phyloP scores from a whole-genome alignment of 2,329 filamentous ascomycete species.

The Trichoderma koningiopsis region DNA sequence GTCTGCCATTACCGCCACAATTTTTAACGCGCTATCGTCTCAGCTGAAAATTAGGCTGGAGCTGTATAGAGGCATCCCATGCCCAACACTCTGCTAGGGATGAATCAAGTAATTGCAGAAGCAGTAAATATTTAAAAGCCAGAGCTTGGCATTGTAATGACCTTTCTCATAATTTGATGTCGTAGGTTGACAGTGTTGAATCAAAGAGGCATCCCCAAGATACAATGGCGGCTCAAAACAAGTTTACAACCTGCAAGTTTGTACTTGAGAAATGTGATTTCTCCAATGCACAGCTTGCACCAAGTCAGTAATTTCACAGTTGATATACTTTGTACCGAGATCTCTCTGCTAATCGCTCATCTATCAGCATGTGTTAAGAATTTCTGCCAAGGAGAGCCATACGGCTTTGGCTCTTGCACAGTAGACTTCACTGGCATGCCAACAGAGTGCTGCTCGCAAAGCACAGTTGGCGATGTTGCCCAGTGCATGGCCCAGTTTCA shows the following conservation, averaged over 20 bases:
- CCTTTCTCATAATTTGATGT: not conserved
- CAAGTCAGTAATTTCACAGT: not conserved
- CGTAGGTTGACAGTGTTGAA: not conserved
- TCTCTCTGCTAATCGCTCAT: not conserved
- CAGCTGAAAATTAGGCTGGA: constrained; percentile 8
- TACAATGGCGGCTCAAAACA: constrained; percentile 11
- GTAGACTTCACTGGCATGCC: constrained; percentile 14
- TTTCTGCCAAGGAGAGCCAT: constrained; percentile 18
- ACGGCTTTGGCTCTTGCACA: constrained; percentile 22
- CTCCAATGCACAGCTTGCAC: constrained; percentile 7
- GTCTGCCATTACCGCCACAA: constrained; percentile 5
- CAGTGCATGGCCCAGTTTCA: constrained; percentile 21
- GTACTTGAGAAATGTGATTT: constrained; percentile 11
- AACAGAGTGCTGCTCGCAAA: constrained; percentile 13
- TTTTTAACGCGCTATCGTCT: constrained; percentile 3
- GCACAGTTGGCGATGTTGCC: constrained; percentile 12
- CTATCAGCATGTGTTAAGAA: constrained; percentile 16
- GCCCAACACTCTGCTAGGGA: not conserved
- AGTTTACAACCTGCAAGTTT: constrained; percentile 15
- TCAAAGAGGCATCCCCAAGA: not conserved
- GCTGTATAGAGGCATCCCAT: not conserved
- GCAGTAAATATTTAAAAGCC: constrained; percentile 1
- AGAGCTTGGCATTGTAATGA: not conserved
- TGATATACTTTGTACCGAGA: not conserved
- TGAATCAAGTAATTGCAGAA: not conserved